Base-by-base conservation (phyloP, 495 filamentous ascomycete species). In the Penicillium subrubescens region DNA sequence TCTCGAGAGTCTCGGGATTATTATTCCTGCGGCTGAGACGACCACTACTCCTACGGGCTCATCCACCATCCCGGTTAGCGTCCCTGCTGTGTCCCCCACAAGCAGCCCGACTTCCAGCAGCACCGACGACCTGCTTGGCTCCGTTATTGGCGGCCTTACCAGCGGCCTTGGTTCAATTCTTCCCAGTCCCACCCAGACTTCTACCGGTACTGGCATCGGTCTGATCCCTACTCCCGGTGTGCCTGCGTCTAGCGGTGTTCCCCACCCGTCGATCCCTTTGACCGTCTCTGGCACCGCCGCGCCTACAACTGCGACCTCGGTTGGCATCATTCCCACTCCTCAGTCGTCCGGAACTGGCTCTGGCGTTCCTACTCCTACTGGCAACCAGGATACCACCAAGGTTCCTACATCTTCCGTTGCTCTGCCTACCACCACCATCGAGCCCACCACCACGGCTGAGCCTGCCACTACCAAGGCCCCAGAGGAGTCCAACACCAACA, bases 21-120 rank as follows among this genome's bases (percentile, higher is more conserved):
- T 31, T 29, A 46, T 57, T 64, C 34, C 63, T 19, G 34, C 63
- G 35, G 46, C 52, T 23, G 46, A 53, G 8, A 57, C 54, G 29
- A 37, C 37, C 19, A 25, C 57, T 10, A 43, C 55, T 37, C n/a
- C 57, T 37, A 31, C 48, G 54, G 39, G 65, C 29, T 48, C 63
- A 37, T 60, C 62, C 19, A 68, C 67, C 34, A 72, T 78, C 19
- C 66, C 71, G 29, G 67, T 77, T 53, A 74, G 69, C 57, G 67
- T 73, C 59, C 71, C 76, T 53, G 62, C 61, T 52, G 63, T 60
- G 33, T 60, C 64, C 31, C 48, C 71, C 5, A 65, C 60, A 27
- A 35, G 71, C 29, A 60, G 63, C 17, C 39, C 64, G 12, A 65
- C 60, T 43, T 63, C 57, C 41, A 65, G 67, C 11, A 21, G 62